Evolutionary conservation across 768 basidiomycete species (phyloP).

Genomic region (Dacryopinax spathularia): DNA sequence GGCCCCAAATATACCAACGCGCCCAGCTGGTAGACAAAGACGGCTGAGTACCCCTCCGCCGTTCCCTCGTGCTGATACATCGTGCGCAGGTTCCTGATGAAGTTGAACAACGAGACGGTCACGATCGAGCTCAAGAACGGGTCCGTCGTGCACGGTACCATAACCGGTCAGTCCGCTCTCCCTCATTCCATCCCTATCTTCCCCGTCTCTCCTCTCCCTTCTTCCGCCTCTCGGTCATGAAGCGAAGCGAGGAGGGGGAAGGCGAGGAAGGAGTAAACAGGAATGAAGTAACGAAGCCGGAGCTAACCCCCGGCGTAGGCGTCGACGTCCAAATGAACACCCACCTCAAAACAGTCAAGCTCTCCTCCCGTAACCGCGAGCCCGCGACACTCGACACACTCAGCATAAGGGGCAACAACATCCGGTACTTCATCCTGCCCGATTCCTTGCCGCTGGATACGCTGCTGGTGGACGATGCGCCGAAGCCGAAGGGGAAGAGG

Average conservation of each 20-base stretch:
- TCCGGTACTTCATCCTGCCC: constrained; percentile 96
- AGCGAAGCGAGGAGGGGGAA: too few relatives aligned
- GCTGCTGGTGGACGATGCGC: constrained; percentile 91
- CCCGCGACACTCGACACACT: constrained; percentile 75
- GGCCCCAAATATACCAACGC: too few relatives aligned
- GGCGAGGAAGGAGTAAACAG: too few relatives aligned
- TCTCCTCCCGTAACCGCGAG: constrained; percentile 84
- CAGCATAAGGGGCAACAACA: constrained; percentile 91
- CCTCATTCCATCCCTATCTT: constrained; percentile 3
- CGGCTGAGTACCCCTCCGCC: neutral
- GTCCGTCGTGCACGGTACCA: constrained; percentile 85
- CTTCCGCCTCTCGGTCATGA: neutral
- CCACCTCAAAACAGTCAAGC: constrained; percentile 92
- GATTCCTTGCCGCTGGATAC: constrained; percentile 95
- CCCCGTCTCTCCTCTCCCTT: neutral
- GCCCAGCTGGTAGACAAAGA: too few relatives aligned
- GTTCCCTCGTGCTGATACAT: neutral
- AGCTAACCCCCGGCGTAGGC: constrained; percentile 45
- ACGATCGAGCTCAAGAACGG: constrained; percentile 98
- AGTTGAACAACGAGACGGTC: constrained; percentile 98
- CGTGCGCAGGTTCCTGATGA: constrained; percentile 87
- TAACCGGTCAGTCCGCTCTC: constrained; percentile 55
- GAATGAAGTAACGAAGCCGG: too few relatives aligned
- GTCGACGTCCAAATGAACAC: constrained; percentile 99
- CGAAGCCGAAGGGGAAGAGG: constrained; percentile 84